Evolutionary conservation across 169 alveolate genomes (phyloP), one percentile per base, ranked within the genome.

Genomic region (Fabrea salina): DNA sequence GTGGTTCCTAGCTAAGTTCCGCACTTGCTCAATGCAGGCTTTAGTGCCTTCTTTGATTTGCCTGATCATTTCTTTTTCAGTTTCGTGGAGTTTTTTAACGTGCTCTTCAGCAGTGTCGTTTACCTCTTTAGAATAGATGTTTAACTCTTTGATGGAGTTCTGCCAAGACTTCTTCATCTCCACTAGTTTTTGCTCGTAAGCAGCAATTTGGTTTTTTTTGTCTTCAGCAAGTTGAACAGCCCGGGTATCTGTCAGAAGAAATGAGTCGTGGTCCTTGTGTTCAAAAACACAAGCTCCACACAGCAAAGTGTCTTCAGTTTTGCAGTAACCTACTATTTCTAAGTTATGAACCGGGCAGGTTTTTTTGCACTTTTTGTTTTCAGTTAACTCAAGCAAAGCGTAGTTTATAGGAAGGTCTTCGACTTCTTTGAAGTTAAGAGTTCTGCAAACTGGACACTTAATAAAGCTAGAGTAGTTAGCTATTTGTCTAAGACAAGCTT

Each of bases 241-340:
- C 27, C 54, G 16, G 35, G 75, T 4, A 33, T 64, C 75, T 8
- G 27, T 64, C 7, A 64, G 75, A 3, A 64, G 30, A n/a, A 19
- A 64, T 19, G 47, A 64, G 30, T 19, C 27, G 30, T 64, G 75
- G 33, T 19, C 4, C 41, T 64, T 64, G n/a, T 64, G 75, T 19
- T 64, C 75, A 37, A 64, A 64, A 5, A 64, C 4, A 41, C 75
- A 64, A 0, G 75, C 75, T 64, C 75, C 75, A 64, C 75, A 64
- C 0, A 64, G 54, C 27, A 64, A 16, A 32, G 19, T 3, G 4
- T 64, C 75, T 19, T 64, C 75, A 19, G 16, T 27, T 19, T 39
- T 64, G 57, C 75, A 64, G 30, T 64, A 64, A 11, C 57, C 75
- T 35, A 64, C 51, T 0, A 64, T 16, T 30, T 64, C 75, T 35